Conservation (phyloP, 1,139 yeast species). For the Suhomyces anneliseae region DNA sequence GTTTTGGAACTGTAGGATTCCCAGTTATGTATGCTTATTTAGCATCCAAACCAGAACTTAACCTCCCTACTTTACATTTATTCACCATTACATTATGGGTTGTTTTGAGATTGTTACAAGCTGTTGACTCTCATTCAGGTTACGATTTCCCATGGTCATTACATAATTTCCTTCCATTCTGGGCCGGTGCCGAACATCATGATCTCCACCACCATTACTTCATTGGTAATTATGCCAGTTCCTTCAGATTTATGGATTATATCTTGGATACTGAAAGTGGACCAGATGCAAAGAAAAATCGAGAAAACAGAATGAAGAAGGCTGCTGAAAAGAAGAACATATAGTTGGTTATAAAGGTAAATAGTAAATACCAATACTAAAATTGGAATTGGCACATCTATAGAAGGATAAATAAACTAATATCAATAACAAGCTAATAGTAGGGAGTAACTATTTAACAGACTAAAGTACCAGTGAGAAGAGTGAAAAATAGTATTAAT, state of each 20-base stretch:
- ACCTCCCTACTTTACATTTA: constrained; percentile 71
- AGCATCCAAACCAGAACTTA: constrained; percentile 38
- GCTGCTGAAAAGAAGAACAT: constrained; percentile 41
- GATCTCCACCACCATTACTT: constrained; percentile 95
- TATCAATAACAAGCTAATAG: not conserved
- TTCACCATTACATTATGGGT: constrained; percentile 88
- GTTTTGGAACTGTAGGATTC: constrained; percentile 92
- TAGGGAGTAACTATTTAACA: not conserved
- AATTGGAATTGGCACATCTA: no score
- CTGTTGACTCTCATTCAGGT: constrained; percentile 95
- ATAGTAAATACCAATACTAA: not conserved
- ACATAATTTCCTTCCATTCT: constrained; percentile 85
- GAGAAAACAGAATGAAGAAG: constrained; percentile 57
- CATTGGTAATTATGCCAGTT: constrained; percentile 88
- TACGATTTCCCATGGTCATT: constrained; percentile 96
- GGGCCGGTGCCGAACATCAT: constrained; percentile 99
- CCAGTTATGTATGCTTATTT: constrained; percentile 62
- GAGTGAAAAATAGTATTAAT: no score
- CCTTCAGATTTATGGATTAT: constrained; percentile 94
- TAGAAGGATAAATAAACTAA: not conserved
- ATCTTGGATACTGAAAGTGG: constrained; percentile 83
- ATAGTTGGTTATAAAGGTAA: not conserved
- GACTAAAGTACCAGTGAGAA: not conserved
- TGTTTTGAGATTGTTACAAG: constrained; percentile 84
- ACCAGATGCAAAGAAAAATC: constrained; percentile 57